Conservation (phyloP, 192 early-diverging fungal species). For the Backusella tuberculispora region DNA sequence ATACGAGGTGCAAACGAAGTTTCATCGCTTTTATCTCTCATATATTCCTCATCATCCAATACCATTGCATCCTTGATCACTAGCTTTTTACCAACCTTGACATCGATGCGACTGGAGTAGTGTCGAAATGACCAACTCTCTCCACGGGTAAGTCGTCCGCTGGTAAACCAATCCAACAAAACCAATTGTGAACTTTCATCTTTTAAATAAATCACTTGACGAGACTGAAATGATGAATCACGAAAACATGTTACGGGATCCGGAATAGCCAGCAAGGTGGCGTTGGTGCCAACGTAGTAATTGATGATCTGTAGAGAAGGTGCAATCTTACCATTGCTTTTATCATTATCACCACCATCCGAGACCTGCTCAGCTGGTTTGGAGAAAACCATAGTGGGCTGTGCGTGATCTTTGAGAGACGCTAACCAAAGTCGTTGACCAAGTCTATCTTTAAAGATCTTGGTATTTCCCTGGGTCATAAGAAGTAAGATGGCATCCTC, state of each 20-base stretch:
- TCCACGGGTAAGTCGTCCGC: slow-evolving; percentile 71
- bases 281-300: slow-evolving; percentile 42
- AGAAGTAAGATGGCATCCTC: slow-evolving; percentile 60
- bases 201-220: slow-evolving; percentile 57
- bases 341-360: neutral
- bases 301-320: slow-evolving; percentile 53
- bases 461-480: slow-evolving; percentile 84
- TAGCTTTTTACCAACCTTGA: slow-evolving; percentile 29
- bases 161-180: slow-evolving; percentile 85
- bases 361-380: slow-evolving; percentile 22
- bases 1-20: slow-evolving; percentile 59
- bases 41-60: slow-evolving; percentile 48
- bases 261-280: slow-evolving; percentile 66
- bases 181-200: slow-evolving; percentile 59
- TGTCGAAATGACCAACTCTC: slow-evolving; percentile 73
- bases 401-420: slow-evolving; percentile 1
- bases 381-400: slow-evolving; percentile 14
- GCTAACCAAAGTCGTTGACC: slow-evolving; percentile 39
- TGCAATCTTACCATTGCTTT: neutral
- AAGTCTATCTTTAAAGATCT: slow-evolving; percentile 70
- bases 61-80: slow-evolving; percentile 50
- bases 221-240: slow-evolving; percentile 63
- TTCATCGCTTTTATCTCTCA: slow-evolving; percentile 15
- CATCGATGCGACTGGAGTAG: slow-evolving; percentile 43
- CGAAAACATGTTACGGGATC: slow-evolving; percentile 82